phyloP scores from a whole-genome alignment of 2,329 filamentous ascomycete species.

The Clonostachys sp. region DNA sequence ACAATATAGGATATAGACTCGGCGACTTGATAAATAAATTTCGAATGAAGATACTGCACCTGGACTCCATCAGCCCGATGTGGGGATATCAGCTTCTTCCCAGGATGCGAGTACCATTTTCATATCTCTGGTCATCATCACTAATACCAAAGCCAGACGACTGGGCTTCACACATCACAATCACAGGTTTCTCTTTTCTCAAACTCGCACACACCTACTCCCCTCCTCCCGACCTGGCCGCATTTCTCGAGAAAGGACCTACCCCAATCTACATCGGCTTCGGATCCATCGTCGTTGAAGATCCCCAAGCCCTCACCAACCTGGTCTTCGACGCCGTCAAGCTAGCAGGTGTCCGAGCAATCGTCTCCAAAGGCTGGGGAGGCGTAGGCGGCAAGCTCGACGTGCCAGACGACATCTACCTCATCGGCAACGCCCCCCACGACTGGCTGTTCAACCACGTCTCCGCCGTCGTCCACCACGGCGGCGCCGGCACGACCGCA shows the following conservation, averaged over 20 bases:
- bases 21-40: constrained; percentile 71
- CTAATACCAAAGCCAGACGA: constrained; percentile 61
- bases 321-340: constrained; percentile 56
- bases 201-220: constrained; percentile 17
- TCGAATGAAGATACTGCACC: constrained; percentile 48
- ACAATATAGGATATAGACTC: constrained; percentile 24
- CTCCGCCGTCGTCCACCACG: constrained; percentile 57
- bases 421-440: constrained; percentile 60
- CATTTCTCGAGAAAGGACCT: constrained; percentile 51
- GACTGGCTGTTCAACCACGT: constrained; percentile 62
- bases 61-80: constrained; percentile 60
- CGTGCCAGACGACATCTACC: constrained; percentile 43
- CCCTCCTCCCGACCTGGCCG: constrained; percentile 47
- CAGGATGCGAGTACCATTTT: constrained; percentile 59
- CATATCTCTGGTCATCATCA: constrained; percentile 67
- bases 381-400: constrained; percentile 46
- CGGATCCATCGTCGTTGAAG: constrained; percentile 61
- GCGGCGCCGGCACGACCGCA: constrained; percentile 61
- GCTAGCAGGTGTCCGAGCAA: constrained; percentile 50
- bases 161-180: constrained; percentile 45
- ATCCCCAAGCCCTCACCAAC: constrained; percentile 51
- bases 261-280: constrained; percentile 64
- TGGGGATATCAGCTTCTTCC: constrained; percentile 58
- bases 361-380: constrained; percentile 63
- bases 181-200: constrained; percentile 11